Evolutionary conservation across 495 filamentous ascomycete genomes (phyloP), one percentile per base, ranked within the genome.

Genomic region (Geopyxis carbonaria): DNA sequence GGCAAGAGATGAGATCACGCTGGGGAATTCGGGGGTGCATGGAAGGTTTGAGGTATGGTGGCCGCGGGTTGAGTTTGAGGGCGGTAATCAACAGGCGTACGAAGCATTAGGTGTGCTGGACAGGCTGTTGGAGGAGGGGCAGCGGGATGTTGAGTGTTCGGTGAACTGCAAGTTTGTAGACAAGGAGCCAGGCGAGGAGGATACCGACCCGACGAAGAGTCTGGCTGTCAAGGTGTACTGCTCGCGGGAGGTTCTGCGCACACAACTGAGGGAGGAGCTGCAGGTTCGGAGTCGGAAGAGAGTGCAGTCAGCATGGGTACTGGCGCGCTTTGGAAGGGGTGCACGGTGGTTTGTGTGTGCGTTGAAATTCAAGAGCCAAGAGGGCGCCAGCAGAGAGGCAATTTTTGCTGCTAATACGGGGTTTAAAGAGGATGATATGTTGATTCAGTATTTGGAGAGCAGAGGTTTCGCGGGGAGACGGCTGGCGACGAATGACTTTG

Each of bases 251-350:
- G 64, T 28, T 7, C 13, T 28, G 25, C 13, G 25, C 13, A 7
- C 25, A 13, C 13, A 7, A 13, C 7, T 7, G 7, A 13, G 13
- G 25, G 25, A 7, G 25, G 7, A 13, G 13, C 13, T 28, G 25
- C 7, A 7, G 25, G 7, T 28, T 7, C 7, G 13, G 25, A 28
- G 13, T 7, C 13, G 25, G 25, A 28, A 28, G 25, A n/a, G n/a
- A n/a, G n/a, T n/a, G n/a, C n/a, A n/a, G n/a, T n/a, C 18, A 8
- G 7, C 65, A 53, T 68, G 64, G 64, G 63, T 68, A 18, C 51
- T 66, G 11, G 61, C 58, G 8, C 51, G 63, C n/a, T 66, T 66
- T 45, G 59, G 62, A 0, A n/a, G 60, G 59, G 1, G 51, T 53
- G 10, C 47, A 56, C 0, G 56, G 54, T 66, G 63, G 64, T 65